phyloP scores from a whole-genome alignment of 179 eudicot genomes.

The Beta lomatogona region DNA sequence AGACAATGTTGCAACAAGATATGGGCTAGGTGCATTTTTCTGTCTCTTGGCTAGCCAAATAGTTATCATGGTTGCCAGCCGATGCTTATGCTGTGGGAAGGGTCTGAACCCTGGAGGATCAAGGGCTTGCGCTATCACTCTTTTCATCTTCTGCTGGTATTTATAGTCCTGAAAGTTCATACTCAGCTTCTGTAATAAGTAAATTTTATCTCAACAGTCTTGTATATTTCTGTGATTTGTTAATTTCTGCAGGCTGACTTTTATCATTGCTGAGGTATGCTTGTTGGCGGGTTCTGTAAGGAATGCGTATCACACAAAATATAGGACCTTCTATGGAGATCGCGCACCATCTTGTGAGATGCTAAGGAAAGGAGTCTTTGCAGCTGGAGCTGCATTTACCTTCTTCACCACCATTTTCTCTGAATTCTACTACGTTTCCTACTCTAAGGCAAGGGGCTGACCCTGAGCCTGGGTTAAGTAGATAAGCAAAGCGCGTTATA shows the following conservation, averaged over 20 bases:
- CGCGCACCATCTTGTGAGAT: constrained; percentile 67
- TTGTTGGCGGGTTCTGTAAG: constrained; percentile 79
- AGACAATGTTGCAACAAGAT: constrained; percentile 60
- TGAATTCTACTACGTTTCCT: constrained; percentile 61
- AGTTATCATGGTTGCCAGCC: constrained; percentile 65
- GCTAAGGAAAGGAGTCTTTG: constrained; percentile 86
- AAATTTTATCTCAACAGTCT: background rate
- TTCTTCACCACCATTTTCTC: constrained; percentile 72
- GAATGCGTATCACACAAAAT: constrained; percentile 72
- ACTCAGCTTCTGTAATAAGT: background rate
- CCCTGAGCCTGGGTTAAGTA: constrained; percentile 25
- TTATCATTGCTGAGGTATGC: constrained; percentile 74
- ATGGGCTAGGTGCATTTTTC: constrained; percentile 73
- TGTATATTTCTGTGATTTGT: background rate
- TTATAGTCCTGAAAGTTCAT: background rate
- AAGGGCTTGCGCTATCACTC: constrained; percentile 71
- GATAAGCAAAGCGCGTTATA: background rate
- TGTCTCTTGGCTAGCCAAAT: constrained; percentile 67
- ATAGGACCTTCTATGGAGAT: constrained; percentile 38
- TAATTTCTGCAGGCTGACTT: constrained; percentile 57
- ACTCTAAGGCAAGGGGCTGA: constrained; percentile 55
- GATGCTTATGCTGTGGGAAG: constrained; percentile 87
- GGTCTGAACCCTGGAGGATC: constrained; percentile 71
- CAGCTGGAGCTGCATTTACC: constrained; percentile 84
- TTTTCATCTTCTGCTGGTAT: constrained; percentile 80